These are phyloP conservation scores for Globisporangium okanoganense DNA, from an alignment of 352 stramenopile genomes.

Conservation along the genomic window DNA sequence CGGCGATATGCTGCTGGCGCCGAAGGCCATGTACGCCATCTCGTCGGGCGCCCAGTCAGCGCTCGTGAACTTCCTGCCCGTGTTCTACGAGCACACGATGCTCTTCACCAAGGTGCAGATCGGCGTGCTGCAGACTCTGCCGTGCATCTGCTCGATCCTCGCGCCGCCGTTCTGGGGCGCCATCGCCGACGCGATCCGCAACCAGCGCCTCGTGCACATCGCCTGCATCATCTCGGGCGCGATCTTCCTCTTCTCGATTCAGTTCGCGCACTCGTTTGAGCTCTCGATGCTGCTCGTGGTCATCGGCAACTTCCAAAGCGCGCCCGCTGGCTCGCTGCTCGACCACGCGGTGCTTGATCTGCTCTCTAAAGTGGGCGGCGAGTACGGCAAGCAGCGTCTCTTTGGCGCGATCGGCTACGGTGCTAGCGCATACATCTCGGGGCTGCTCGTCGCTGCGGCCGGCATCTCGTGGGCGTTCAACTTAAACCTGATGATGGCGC, in stretches of 20 bases:
- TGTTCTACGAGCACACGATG: conserved; percentile 68
- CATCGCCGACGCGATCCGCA: conserved; percentile 58
- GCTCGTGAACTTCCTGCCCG: conserved; percentile 69
- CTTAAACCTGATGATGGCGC: conserved; percentile 41
- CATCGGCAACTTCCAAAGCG: conserved; percentile 59
- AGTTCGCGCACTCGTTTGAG: conserved; percentile 51
- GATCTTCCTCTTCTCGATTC: conserved; percentile 53
- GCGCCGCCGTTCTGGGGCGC: conserved; percentile 71
- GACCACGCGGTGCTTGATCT: conserved; percentile 72
- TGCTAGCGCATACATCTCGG: conserved; percentile 59
- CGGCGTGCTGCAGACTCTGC: conserved; percentile 66
- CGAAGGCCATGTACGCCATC: conserved; percentile 79
- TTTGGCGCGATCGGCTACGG: conserved; percentile 76
- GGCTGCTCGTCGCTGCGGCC: conserved; percentile 44
- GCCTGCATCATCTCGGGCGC: conserved; percentile 52
- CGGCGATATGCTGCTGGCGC: conserved; percentile 41
- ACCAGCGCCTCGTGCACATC: conserved; percentile 64
- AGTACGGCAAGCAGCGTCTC: conserved; percentile 83
- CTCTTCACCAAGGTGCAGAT: conserved; percentile 76
- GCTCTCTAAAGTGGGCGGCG: conserved; percentile 57
- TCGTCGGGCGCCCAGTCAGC: conserved; percentile 60
- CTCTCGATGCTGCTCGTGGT: conserved; percentile 48
- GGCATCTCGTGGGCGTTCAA: conserved; percentile 82
- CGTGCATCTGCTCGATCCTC: conserved; percentile 58
- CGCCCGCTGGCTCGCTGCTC: conserved; percentile 55